Conservation (phyloP, 768 basidiomycete genomes). For the Candolleomyces aberdarensis region DNA sequence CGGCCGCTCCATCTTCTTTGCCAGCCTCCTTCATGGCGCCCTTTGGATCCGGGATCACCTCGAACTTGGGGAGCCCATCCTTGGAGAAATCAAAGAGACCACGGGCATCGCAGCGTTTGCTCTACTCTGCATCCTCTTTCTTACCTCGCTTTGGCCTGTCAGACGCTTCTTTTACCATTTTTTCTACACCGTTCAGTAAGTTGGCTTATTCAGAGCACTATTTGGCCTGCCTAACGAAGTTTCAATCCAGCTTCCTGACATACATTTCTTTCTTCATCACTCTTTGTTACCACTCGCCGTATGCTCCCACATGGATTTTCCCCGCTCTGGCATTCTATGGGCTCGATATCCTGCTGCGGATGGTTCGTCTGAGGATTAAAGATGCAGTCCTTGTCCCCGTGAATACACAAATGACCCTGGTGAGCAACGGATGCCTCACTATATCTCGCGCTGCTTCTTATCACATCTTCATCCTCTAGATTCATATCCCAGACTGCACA, state of each 20-base stretch:
- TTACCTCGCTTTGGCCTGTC: conserved; percentile 61
- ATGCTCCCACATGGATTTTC: conserved; percentile 80
- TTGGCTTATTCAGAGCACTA: conserved; percentile 29
- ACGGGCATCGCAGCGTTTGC: conserved; percentile 71
- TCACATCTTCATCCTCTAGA: conserved; percentile 18
- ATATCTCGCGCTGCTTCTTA: conserved; percentile 26
- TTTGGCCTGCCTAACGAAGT: conserved; percentile 26
- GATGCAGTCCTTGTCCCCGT: conserved; percentile 68
- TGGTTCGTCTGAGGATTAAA: conserved; percentile 70
- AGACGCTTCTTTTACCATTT: conserved; percentile 60
- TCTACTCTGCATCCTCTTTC: conserved; percentile 59
- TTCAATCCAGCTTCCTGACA: conserved; percentile 43
- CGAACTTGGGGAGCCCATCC: conserved; percentile 49
- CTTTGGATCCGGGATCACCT: conserved; percentile 80
- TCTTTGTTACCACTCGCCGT: conserved; percentile 78
- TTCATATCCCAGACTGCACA: conserved; percentile 57
- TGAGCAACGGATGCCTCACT: conserved; percentile 35
- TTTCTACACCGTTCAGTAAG: conserved; percentile 77
- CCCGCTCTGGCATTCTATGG: conserved; percentile 79
- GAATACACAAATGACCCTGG: conserved; percentile 68
- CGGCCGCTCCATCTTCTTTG: conserved; percentile 53
- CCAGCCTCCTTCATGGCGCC: conserved; percentile 50
- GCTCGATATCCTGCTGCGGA: conserved; percentile 67
- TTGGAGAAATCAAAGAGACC: conserved; percentile 71
- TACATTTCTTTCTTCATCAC: conserved; percentile 63